Conservation (phyloP, 345 rosid genomes). For the Eucalyptus urophylla region DNA sequence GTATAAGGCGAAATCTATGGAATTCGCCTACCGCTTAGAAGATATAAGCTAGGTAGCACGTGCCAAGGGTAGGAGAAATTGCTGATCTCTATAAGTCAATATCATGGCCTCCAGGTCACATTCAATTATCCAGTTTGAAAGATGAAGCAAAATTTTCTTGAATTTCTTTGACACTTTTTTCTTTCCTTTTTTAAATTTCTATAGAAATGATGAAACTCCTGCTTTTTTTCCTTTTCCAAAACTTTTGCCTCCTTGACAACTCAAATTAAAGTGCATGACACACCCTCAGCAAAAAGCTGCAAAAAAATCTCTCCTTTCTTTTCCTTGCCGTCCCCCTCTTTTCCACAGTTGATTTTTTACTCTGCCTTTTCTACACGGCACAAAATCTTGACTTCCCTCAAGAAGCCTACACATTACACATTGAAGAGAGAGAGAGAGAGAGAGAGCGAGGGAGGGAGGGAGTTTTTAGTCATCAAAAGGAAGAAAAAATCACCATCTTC, state of each 20-base stretch:
- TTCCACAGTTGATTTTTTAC: not conserved
- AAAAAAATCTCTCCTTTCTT: not conserved
- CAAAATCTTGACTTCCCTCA: not conserved
- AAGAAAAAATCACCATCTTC: not conserved
- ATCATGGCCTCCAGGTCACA: not conserved
- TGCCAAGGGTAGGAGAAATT: not conserved
- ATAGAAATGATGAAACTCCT: not conserved
- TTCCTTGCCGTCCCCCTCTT: not conserved
- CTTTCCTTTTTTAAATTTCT: not conserved
- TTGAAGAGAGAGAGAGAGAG: not conserved
- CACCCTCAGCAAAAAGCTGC: not conserved
- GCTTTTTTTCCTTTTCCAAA: not conserved
- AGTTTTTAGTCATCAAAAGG: not conserved
- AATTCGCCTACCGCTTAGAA: not conserved
- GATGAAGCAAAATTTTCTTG: not conserved
- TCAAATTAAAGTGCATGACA: constrained; percentile 46
- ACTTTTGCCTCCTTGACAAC: constrained; percentile 39
- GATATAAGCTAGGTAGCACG: not conserved
- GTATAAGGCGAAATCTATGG: not conserved
- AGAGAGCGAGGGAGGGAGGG: not conserved
- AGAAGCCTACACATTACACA: not conserved
- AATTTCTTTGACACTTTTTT: not conserved
- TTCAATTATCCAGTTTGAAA: not conserved
- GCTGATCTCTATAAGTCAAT: not conserved
- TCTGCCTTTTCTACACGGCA: not conserved